A percentile compares a stretch with the other conserved stretches of the same genome.
Evolutionary conservation across 169 alveolate species (phyloP).

Genomic region (Babesia ovata): DNA sequence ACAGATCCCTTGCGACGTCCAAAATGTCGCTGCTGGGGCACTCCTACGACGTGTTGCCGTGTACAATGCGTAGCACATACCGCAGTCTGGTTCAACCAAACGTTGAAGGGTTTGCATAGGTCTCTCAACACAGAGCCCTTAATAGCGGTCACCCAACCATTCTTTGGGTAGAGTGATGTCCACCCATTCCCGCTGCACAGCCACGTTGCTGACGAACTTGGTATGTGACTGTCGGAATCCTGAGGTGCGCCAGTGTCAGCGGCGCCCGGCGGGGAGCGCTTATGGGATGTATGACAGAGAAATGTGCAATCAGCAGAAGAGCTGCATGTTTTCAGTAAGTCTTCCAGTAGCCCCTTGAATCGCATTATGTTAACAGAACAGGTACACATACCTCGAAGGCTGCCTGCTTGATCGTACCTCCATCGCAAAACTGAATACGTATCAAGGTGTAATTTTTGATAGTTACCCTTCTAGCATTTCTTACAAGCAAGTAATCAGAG

Average conservation of each 20-base stretch:
- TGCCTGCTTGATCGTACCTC: constrained; percentile 43
- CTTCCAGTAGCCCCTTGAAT: constrained; percentile 42
- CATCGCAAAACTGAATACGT: constrained; percentile 54
- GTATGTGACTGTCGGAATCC: constrained; percentile 36
- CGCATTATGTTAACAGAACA: neutral
- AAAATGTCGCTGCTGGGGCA: constrained; percentile 20
- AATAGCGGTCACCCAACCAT: constrained; percentile 67
- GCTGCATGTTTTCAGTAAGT: constrained; percentile 25
- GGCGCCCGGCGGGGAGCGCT: constrained; percentile 17
- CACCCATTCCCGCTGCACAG: constrained; percentile 58
- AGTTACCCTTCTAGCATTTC: constrained; percentile 55
- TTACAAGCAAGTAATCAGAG: constrained; percentile 44
- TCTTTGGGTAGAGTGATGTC: constrained; percentile 50
- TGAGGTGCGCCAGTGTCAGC: constrained; percentile 4
- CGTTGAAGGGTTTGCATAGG: constrained; percentile 34
- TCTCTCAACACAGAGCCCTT: constrained; percentile 41
- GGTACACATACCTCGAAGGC: constrained; percentile 28
- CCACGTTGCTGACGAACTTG: constrained; percentile 54
- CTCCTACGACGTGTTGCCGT: constrained; percentile 10
- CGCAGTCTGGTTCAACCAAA: constrained; percentile 54
- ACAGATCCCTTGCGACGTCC: constrained; percentile 42
- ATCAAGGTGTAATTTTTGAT: neutral
- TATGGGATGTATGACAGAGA: constrained; percentile 56
- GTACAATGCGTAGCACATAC: constrained; percentile 1
- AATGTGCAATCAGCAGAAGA: constrained; percentile 43